A percentile compares a stretch with the other conserved stretches of the same genome.
Conservation (phyloP, 139 green algal species). For the Closterium sp. region DNA sequence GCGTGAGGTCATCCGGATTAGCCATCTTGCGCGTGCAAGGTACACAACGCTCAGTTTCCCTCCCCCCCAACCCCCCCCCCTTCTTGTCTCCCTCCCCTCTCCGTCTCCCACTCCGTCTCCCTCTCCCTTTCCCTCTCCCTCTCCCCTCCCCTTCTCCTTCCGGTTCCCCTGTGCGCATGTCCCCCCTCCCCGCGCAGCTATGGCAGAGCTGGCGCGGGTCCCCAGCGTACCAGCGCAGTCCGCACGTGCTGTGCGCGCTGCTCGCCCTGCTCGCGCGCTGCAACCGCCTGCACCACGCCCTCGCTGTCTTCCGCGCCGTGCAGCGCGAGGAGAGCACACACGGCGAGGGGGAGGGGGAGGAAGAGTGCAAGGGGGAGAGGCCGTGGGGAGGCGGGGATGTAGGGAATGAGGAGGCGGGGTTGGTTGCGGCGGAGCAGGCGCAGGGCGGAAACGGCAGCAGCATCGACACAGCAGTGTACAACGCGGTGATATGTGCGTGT, state of each 20-base stretch:
- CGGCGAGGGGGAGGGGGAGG: neutral
- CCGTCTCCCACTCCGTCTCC: neutral
- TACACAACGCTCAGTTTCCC: neutral
- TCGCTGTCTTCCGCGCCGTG: neutral
- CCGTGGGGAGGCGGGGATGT: too few relatives aligned
- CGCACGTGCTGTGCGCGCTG: neutral
- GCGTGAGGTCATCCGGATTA: neutral
- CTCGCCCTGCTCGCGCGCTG: conserved; percentile 5
- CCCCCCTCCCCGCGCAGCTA: neutral
- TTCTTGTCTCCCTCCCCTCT: neutral
- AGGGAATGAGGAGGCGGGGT: too few relatives aligned
- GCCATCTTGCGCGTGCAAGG: neutral
- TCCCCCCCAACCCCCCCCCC: neutral
- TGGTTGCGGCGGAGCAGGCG: too few relatives aligned
- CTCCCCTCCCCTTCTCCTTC: neutral
- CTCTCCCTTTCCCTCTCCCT: neutral
- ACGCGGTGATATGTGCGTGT: conserved; percentile 12
- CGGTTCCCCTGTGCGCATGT: neutral
- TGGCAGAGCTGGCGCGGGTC: conserved; percentile 16
- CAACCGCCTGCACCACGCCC: neutral
- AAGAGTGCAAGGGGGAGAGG: neutral
- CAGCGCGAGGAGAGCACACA: neutral
- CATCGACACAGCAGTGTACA: conserved; percentile 1
- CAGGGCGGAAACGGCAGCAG: neutral
- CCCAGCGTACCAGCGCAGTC: neutral